Base-by-base conservation (phyloP, 345 rosid species). In the Syzygium aqueum region DNA sequence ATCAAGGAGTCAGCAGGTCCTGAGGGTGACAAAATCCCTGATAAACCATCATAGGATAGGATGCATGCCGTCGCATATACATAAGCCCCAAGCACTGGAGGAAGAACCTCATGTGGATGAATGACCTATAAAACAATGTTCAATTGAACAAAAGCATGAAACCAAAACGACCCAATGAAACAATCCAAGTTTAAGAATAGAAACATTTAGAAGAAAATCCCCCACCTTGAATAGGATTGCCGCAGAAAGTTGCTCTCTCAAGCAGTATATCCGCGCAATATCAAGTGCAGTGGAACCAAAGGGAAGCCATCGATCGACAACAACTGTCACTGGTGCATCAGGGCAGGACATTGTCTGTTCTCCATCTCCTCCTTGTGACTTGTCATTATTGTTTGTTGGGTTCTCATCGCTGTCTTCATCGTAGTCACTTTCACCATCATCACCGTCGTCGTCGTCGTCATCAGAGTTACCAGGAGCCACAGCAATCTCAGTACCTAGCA, bases 231-330 rank as follows among this genome's bases (percentile, higher is more conserved):
- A 96, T 89, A 95, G 89, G 80, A 95, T 93, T 54, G 99, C 97
- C 1, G 96, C 96, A 49, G 90, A 90, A 86, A 95, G 87, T 63
- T 95, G 93, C 88, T 98, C 99, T 87, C 96, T 94, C 92, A 96
- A 89, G 90, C 97, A 96, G 93, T 96, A 96, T 86, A 96, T 94
- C 87, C 94, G 98, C 87, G 99, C 99, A 86, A 93, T 94, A 88
- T 97, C 96, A 86, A 97, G 93, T 30, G 99, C 96, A 37, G 94
- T 94, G 82, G 95, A 91, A 88, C 84, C 88, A 88, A 95, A 94
- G 90, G 90, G 92, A 61, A 96, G 96, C 99, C 99, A 97, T 25
- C 95, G 90, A 89, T 96, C 99, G 84, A 94, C 94, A 50, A 95
- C 91, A 53, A 95, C 92, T 30, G 80, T 91, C 54, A 96, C 96